Conservation (phyloP, 31 red algal species). For the Porphyra umbilicalis region DNA sequence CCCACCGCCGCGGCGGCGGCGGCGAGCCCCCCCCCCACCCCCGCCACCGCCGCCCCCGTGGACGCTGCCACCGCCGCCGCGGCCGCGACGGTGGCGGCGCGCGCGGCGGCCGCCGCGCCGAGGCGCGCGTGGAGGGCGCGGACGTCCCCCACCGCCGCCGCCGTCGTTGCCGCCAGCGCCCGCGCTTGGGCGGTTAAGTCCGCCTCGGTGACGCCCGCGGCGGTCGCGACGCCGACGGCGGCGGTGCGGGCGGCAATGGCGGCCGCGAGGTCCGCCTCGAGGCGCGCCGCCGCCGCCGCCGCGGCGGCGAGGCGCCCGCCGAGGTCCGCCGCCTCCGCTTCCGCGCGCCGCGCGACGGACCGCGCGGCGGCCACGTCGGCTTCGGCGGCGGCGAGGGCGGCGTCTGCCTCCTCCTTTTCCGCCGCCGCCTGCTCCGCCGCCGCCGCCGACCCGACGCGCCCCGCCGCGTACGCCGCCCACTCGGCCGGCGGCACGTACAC, state of each 20-base stretch:
- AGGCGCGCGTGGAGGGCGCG: not conserved
- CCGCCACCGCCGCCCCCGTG: not conserved
- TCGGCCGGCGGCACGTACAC: constrained; percentile 67
- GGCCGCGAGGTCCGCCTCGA: not conserved
- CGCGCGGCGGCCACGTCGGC: not conserved
- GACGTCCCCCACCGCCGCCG: not conserved
- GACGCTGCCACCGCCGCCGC: not conserved
- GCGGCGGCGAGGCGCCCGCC: not conserved
- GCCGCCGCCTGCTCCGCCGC: not conserved
- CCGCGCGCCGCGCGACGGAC: not conserved
- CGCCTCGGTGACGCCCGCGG: not conserved
- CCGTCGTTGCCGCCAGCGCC: not conserved
- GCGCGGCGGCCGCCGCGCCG: not conserved
- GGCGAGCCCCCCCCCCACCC: not conserved
- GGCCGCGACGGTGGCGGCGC: not conserved
- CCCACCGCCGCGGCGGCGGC: not conserved
- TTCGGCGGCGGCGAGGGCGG: not conserved
- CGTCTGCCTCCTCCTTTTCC: not conserved
- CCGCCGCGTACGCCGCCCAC: constrained; percentile 4
- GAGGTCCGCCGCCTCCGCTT: not conserved
- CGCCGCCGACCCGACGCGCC: not conserved
- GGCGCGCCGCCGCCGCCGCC: not conserved
- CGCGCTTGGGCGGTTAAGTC: not conserved
- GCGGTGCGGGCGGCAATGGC: not conserved
- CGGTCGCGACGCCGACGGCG: not conserved